phyloP scores from a whole-genome alignment of 2,329 filamentous ascomycete genomes.

The Hypoxylon sp. region DNA sequence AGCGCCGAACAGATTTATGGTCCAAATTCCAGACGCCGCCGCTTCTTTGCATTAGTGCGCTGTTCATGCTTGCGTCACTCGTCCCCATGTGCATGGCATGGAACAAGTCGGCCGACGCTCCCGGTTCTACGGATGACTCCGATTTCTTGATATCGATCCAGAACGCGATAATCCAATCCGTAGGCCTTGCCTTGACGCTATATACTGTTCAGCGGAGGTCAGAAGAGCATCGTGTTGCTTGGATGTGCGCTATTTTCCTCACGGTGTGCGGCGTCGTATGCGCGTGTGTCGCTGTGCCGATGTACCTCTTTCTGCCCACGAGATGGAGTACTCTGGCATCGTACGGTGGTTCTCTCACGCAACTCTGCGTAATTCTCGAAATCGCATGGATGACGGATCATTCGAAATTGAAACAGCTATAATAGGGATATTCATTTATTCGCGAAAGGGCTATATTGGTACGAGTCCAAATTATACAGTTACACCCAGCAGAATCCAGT shows the following conservation, averaged over 20 bases:
- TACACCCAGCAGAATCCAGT: no score
- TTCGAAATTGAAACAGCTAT: constrained; percentile 23
- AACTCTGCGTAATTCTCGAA: constrained; percentile 13
- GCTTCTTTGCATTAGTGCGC: not conserved
- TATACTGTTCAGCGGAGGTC: constrained; percentile 6
- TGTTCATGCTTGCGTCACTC: not conserved
- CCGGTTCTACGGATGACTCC: constrained; percentile 18
- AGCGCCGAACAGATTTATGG: not conserved
- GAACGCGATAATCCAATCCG: not conserved
- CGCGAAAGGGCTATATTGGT: not conserved
- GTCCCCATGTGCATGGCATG: constrained; percentile 17
- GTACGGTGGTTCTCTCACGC: not conserved
- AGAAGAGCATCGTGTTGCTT: constrained; percentile 9
- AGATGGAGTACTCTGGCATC: constrained; percentile 21
- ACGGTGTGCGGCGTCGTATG: constrained; percentile 13
- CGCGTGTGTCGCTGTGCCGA: not conserved
- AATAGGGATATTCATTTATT: not conserved
- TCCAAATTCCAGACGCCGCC: not conserved
- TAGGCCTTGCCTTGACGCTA: constrained; percentile 5
- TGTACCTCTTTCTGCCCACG: constrained; percentile 15
- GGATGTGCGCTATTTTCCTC: constrained; percentile 16
- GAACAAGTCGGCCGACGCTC: constrained; percentile 1
- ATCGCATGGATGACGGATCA: constrained; percentile 14
- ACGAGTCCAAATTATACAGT: not conserved
- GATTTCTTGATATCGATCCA: constrained; percentile 22